phyloP scores from a whole-genome alignment of 139 green algal genomes.

The Closterium sp. region DNA sequence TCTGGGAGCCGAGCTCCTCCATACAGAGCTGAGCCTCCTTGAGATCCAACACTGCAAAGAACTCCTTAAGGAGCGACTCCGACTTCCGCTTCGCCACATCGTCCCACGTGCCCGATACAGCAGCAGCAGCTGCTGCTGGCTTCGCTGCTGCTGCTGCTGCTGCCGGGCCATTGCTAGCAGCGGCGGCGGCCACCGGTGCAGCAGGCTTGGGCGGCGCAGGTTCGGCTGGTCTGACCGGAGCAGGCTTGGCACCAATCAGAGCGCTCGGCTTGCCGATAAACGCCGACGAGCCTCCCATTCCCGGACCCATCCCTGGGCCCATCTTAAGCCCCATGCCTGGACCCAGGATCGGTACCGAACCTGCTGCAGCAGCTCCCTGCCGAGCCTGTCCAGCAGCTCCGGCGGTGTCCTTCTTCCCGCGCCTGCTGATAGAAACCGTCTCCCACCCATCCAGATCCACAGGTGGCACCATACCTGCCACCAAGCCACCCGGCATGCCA shows the following conservation, averaged over 20 bases:
- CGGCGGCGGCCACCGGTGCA: background rate
- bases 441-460: conserved; percentile 43
- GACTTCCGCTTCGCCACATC: conserved; percentile 39
- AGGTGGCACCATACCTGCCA: background rate
- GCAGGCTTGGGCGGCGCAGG: background rate
- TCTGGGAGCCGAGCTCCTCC: conserved; percentile 23
- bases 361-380: background rate
- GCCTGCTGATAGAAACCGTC: conserved; percentile 7
- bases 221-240: background rate
- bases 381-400: conserved; percentile 10
- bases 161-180: conserved; percentile 5
- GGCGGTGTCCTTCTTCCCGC: background rate
- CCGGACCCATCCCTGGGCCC: background rate
- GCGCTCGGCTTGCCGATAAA: conserved; percentile 45
- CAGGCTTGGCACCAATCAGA: conserved; percentile 28
- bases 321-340: background rate
- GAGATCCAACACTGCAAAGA: conserved; percentile 31
- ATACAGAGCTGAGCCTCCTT: conserved; percentile 53
- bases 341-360: background rate
- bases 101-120: background rate
- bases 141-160: conserved; percentile 25
- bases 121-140: background rate
- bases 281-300: conserved; percentile 31
- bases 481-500: conserved; percentile 33
- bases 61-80: conserved; percentile 48